A percentile compares a stretch with the other conserved stretches of the same genome.
Conservation (phyloP, 208 protist genomes). For the Trypanosoma brucei region DNA sequence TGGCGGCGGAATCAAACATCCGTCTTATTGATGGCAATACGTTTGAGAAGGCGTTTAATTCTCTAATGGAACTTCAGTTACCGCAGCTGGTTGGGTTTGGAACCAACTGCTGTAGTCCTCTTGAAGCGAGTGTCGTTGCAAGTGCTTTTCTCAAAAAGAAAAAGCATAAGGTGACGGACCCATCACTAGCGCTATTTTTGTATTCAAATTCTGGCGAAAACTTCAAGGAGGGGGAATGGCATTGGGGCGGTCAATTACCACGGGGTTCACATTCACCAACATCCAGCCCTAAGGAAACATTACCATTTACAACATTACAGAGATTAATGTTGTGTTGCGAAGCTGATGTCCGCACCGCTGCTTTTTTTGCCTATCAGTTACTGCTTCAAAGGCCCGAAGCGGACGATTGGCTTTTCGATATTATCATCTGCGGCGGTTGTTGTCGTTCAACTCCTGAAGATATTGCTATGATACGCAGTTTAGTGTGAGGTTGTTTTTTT, state of each 20-base stretch:
- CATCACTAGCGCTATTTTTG: slow-evolving; percentile 8
- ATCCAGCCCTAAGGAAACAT: neutral
- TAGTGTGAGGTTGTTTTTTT: neutral
- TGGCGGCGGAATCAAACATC: neutral
- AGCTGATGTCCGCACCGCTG: neutral
- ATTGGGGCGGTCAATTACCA: neutral
- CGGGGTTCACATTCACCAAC: neutral
- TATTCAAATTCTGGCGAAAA: slow-evolving; percentile 19
- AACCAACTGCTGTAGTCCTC: slow-evolving; percentile 14
- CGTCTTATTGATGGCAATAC: slow-evolving; percentile 14
- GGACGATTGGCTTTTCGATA: slow-evolving; percentile 19
- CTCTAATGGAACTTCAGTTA: neutral
- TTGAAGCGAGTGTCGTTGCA: slow-evolving; percentile 14
- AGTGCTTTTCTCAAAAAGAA: slow-evolving; percentile 10
- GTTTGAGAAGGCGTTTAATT: slow-evolving; percentile 4
- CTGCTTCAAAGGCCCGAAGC: slow-evolving; percentile 2
- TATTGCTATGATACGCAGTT: slow-evolving; percentile 3
- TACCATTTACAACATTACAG: neutral
- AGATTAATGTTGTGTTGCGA: neutral
- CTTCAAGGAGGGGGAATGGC: slow-evolving; percentile 11
- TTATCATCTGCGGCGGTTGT: slow-evolving; percentile 16
- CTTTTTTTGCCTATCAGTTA: slow-evolving; percentile 1
- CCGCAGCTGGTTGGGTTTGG: slow-evolving; percentile 9
- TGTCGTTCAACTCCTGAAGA: slow-evolving; percentile 20
- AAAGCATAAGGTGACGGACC: slow-evolving; percentile 10